These are phyloP conservation scores for Metarhizium anisopliae DNA, from an alignment of 2,329 filamentous ascomycete genomes.

Conservation along the genomic window DNA sequence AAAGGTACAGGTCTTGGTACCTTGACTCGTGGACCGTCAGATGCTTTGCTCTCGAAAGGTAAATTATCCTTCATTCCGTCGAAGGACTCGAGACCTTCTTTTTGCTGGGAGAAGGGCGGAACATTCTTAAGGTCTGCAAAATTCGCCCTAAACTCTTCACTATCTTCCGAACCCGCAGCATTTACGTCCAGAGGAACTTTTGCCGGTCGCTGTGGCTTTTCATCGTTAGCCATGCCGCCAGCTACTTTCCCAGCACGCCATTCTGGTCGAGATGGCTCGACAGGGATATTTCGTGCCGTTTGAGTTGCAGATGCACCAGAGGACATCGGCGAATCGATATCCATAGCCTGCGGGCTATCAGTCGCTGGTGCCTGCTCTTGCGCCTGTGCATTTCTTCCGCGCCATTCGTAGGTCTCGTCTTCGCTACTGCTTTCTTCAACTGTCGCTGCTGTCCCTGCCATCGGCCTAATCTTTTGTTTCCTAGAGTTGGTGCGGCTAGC, in stretches of 20 bases:
- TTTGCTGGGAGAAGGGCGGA: constrained; percentile 41
- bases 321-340: constrained; percentile 47
- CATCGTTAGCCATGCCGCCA: constrained; percentile 12
- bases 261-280: constrained; percentile 50
- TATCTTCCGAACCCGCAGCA: constrained; percentile 44
- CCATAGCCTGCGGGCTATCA: constrained; percentile 52
- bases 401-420: constrained; percentile 27
- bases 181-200: constrained; percentile 22
- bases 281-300: constrained; percentile 41
- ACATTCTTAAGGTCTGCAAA: constrained; percentile 48
- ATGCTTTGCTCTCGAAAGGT: constrained; percentile 46
- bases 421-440: constrained; percentile 39
- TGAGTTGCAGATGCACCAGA: constrained; percentile 11
- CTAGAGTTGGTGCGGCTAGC: constrained; percentile 38
- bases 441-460: constrained; percentile 35
- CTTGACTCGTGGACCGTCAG: constrained; percentile 30
- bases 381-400: constrained; percentile 23
- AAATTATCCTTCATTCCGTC: constrained; percentile 46
- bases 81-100: constrained; percentile 42
- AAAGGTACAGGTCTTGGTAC: constrained; percentile 26
- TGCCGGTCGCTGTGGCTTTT: constrained; percentile 9
- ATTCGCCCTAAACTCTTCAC: constrained; percentile 43
- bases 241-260: constrained; percentile 45
- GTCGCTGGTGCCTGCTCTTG: constrained; percentile 14
- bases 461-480: constrained; percentile 50